Evolutionary conservation across 441 rosid species (phyloP), one percentile per base, ranked within the genome.

Genomic region (Jatropha podagrica): DNA sequence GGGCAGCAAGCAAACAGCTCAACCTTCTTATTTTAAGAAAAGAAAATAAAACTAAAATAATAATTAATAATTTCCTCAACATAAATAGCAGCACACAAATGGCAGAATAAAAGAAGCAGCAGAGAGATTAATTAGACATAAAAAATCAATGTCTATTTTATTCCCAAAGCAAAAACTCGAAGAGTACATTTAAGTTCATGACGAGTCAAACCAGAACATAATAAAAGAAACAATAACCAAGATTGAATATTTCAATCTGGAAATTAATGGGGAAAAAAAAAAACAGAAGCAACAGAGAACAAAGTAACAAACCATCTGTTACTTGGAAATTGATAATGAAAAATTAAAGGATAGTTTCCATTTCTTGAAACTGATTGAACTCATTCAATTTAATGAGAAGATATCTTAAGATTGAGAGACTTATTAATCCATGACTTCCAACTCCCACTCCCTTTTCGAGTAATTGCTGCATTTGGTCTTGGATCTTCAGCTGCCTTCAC

Each of bases 341-440:
- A 40, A 32, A 61, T 32, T 38, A 7, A 18, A 18, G 58, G 20
- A 18, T 17, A 15, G 58, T 7, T 56, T 9, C 26, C n/a, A 27
- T 63, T 15, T 9, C n/a, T 63, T 32, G 61, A 44, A 69, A 61
- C 12, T 18, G 15, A 7, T 4, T 44, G 2, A 44, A 60, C 83
- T 59, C 20, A 18, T 54, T 54, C 8, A 15, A 18, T 4, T 20
- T 58, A 92, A 79, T 91, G 97, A 79, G 90, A 84, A 46, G 89
- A 69, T 70, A 91, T 79, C 87, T 89, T 93, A 20, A 89, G 89
- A 73, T 68, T 92, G 79, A 89, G 88, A 49, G 99, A 93, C 76
- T 91, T 94, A 73, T 94, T 92, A 66, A 96, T 83, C 99, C 98
- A 94, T 59, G 97, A 76, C 85, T 87, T 96, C 91, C 94, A 92